Evolutionary conservation across 768 basidiomycete species (phyloP), one percentile per base, ranked within the genome.

Genomic region (Hortiboletus flavorubellus): DNA sequence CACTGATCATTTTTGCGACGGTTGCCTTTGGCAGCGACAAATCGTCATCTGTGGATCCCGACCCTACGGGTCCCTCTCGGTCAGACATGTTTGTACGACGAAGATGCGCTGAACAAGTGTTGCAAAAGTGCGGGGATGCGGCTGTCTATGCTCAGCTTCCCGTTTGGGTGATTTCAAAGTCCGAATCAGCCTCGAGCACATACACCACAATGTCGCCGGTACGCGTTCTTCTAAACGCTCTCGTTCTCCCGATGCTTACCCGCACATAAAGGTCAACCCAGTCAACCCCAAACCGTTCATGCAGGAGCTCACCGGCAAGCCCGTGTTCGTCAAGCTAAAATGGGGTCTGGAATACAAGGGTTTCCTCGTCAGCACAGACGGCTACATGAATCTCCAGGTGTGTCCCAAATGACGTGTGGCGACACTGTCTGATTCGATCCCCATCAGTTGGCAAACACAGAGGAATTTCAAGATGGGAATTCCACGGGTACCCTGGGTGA

Each of bases 331-430:
- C 59, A 84, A 85, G 56, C 83, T 99, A 67, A 99, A 99, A 78
- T 99, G 97, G 97, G 97, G 97, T 58, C 80, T 98, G 48, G 94
- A 98, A 69, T 98, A 98, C 81, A 97, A 94, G 78, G 97, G 97
- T 41, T 99, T 97, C 77, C 82, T 99, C 59, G 97, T 99, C 62
- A 95, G 92, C 67, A 98, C 97, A 8, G 97, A 99, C 73, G 93
- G 93, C 12, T 99, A 97, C 77, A 98, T 98, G 97, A 99, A 99
- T 72, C 83, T 99, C 45, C 97, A 99, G 80, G 96, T 92, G 64
- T 56, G 59, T 45, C 30, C n/a, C 21, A 50, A 30, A 51, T 52
- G 49, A n/a, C 14, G 34, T 23, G 16, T 6, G 38, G 30, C 10
- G 35, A 31, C 5, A 1, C 21, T 26, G 5, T 41, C 55, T 12